Evolutionary conservation across 78 protist genomes (phyloP).

Genomic region (Dictyostelium discoideum): DNA sequence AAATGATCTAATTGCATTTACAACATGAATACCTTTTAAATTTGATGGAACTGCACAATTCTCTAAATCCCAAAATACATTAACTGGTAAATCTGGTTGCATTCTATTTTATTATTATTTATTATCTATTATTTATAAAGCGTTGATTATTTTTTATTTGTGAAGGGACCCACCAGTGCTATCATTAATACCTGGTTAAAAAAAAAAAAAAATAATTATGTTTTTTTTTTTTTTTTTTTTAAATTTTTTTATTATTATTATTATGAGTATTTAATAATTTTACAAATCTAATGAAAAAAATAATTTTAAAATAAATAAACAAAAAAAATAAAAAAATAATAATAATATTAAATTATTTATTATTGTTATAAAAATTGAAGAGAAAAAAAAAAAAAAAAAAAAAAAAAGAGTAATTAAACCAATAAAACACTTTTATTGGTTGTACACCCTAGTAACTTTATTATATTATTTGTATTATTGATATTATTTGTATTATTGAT

Average conservation of each 20-base stretch:
- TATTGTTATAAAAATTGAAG: background rate
- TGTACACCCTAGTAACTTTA: background rate
- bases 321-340: too few relatives aligned
- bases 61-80: constrained; percentile 80
- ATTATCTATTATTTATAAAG: too few relatives aligned
- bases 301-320: too few relatives aligned
- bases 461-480: background rate
- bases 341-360: background rate
- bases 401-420: background rate
- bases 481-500: background rate
- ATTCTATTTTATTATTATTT: background rate
- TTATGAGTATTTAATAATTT: background rate
- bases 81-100: constrained; percentile 80
- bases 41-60: constrained; percentile 74
- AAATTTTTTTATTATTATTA: background rate
- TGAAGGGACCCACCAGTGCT: too few relatives aligned
- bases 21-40: constrained; percentile 72
- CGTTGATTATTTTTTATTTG: too few relatives aligned
- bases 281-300: background rate
- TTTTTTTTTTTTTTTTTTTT: background rate
- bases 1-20: constrained; percentile 69
- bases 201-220: too few relatives aligned
- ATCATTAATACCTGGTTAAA: too few relatives aligned
- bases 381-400: background rate
- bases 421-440: background rate